phyloP scores from a whole-genome alignment of 2,329 filamentous ascomycete species.

The Aspergillus ustus region DNA sequence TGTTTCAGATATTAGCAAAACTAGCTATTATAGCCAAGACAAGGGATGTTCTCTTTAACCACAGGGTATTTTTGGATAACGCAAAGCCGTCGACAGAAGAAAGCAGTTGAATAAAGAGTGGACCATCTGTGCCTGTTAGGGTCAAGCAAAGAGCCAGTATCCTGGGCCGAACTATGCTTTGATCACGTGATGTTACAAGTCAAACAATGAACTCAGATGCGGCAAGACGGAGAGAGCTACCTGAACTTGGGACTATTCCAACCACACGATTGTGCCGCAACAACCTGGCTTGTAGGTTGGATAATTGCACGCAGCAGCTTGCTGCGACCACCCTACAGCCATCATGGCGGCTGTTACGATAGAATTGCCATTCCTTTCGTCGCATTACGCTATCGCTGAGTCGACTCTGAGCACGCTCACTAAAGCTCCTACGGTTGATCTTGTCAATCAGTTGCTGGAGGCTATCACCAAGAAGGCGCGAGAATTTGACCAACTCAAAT shows the following conservation, averaged over 20 bases:
- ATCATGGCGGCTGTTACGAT: conserved; percentile 61
- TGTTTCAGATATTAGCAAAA: not conserved
- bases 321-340: conserved; percentile 22
- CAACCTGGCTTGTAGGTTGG: conserved; percentile 29
- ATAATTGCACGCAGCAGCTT: conserved; percentile 21
- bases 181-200: conserved; percentile 8
- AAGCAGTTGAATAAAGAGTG: not conserved
- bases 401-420: conserved; percentile 60
- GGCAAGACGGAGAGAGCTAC: conserved; percentile 14
- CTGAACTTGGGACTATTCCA: conserved; percentile 8
- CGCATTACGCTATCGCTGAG: conserved; percentile 62
- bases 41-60: not conserved
- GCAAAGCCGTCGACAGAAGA: not conserved
- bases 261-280: conserved; percentile 15
- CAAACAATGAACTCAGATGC: conserved; percentile 18
- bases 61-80: not conserved
- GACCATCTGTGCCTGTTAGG: not conserved
- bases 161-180: not conserved
- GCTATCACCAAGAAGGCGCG: conserved; percentile 78
- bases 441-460: conserved; percentile 75
- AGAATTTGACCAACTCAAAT: conserved; percentile 79
- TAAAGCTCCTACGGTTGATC: conserved; percentile 70
- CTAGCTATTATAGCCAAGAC: not conserved
- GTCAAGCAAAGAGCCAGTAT: not conserved
- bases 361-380: conserved; percentile 63